phyloP scores from a whole-genome alignment of 805 yeast genomes.

The Cyberlindnera maritima region DNA sequence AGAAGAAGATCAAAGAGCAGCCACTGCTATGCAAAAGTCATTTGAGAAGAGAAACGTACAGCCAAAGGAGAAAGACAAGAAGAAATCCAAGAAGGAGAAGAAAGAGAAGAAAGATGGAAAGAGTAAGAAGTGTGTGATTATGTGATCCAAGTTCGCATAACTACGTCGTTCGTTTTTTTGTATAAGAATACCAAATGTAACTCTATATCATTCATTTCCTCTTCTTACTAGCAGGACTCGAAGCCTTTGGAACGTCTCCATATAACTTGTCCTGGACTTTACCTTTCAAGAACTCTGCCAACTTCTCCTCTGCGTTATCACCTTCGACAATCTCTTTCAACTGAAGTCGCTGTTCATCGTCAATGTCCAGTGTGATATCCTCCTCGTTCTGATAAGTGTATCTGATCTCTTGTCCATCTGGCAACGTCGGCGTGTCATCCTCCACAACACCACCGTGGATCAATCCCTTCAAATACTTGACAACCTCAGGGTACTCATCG shows the following conservation, averaged over 20 bases:
- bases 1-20: constrained; percentile 53
- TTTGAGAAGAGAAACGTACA: constrained; percentile 21
- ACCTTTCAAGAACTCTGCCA: constrained; percentile 63
- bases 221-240: constrained; percentile 35
- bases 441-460: constrained; percentile 29
- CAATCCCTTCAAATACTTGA: constrained; percentile 53
- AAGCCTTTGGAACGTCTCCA: constrained; percentile 26
- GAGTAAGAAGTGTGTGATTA: constrained; percentile 24
- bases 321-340: constrained; percentile 72
- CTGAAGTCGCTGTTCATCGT: constrained; percentile 55
- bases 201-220: constrained; percentile 27
- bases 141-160: constrained; percentile 16
- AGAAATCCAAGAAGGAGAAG: constrained; percentile 15
- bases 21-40: constrained; percentile 40
- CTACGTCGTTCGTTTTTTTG: too few species aligned
- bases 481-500: constrained; percentile 78
- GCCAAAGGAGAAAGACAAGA: constrained; percentile 3
- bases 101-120: constrained; percentile 14
- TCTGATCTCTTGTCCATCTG: constrained; percentile 45
- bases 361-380: constrained; percentile 42
- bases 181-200: neutral
- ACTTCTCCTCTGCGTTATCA: constrained; percentile 77
- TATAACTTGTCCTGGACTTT: constrained; percentile 58
- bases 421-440: constrained; percentile 25
- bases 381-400: constrained; percentile 50